A percentile compares a stretch with the other conserved stretches of the same genome.
These are phyloP conservation scores for Stipa capillata DNA, from an alignment of 176 grass and related monocot genomes.

Conservation along the genomic window DNA sequence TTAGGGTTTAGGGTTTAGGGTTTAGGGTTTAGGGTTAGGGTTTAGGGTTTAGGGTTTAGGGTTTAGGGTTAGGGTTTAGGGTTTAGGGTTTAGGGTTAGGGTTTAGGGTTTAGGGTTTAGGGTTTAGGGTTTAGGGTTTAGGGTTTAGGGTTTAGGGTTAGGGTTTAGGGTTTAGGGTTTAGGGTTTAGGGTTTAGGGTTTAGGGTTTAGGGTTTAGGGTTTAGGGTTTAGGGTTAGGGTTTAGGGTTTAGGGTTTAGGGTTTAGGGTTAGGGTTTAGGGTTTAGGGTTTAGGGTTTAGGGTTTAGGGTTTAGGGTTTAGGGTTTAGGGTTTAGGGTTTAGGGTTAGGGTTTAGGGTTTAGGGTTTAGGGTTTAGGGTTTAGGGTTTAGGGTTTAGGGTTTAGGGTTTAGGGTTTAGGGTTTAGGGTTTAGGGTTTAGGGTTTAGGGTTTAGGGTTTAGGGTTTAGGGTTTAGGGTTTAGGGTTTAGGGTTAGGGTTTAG, in stretches of 20 bases:
- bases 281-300: conserved; percentile 17
- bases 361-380: neutral
- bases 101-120: too few species aligned
- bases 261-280: conserved; percentile 2
- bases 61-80: too few species aligned
- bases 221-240: neutral
- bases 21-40: too few species aligned
- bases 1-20: too few species aligned
- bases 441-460: neutral
- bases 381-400: neutral
- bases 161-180: too few species aligned
- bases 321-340: neutral
- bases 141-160: too few species aligned
- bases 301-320: conserved; percentile 1
- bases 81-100: too few species aligned
- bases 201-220: conserved; percentile 5
- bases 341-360: too few species aligned
- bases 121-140: too few species aligned
- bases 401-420: neutral
- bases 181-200: neutral
- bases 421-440: neutral
- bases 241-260: conserved; percentile 11
- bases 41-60: too few species aligned
- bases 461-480: neutral
- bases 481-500: neutral